Evolutionary conservation across 306 rosid species (phyloP).

Genomic region (Malus domestica): ASM211411v1 NC_041794.1:21242501-21243000

Average conservation of each 20-base stretch:
- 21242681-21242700: slow-evolving; percentile 43
- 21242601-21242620: not conserved
- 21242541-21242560: no score
- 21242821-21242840: slow-evolving; percentile 72
- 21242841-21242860: slow-evolving; percentile 57
- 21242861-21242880: slow-evolving; percentile 77
- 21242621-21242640: no score
- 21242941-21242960: slow-evolving; percentile 1
- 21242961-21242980: not conserved
- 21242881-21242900: slow-evolving; percentile 90
- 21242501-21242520: not conserved
- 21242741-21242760: slow-evolving; percentile 71
- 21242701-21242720: slow-evolving; percentile 29
- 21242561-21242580: not conserved
- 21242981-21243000: not conserved
- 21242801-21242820: slow-evolving; percentile 72
- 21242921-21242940: not conserved
- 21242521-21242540: not conserved
- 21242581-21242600: not conserved
- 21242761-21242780: slow-evolving; percentile 40
- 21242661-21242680: slow-evolving; percentile 40
- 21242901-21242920: slow-evolving; percentile 36
- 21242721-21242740: slow-evolving; percentile 48
- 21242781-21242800: slow-evolving; percentile 54
- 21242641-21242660: not conserved